Evolutionary conservation across 1,139 yeast species (phyloP), one percentile per base, ranked within the genome.

Genomic region (Geotrichum armillariae): DNA sequence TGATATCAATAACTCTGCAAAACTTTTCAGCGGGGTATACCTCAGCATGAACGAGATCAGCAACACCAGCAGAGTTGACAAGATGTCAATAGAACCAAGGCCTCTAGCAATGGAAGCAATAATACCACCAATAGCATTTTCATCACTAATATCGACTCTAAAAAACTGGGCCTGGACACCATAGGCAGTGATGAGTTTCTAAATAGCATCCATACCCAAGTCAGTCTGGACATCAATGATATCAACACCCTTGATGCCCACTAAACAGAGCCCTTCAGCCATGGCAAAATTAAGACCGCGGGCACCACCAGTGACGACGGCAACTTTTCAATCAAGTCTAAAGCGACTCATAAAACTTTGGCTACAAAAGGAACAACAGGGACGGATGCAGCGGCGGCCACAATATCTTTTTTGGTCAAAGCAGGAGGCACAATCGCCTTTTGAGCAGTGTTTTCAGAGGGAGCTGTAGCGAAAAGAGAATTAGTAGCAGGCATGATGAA

Each of bases 1-100:
- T 86, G 60, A 86, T 91, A 66, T 82, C 82, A 73, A 85, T 73
- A 48, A 86, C 79, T 29, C 82, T 76, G 61, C 87, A 85, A 58
- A 90, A 89, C 69, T 84, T 85, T 56, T 74, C 72, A 23, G 90
- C 78, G 8, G 93, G 89, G 69, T 86, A 85, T 56, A 83, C 87
- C 66, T 85, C 91, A 45, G 94, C 93, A 44, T 88, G 85, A 68
- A 78, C 83, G 63, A 85, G 80, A 66, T 85, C 91, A 64, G 89
- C 85, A 65, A 85, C 85, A 42, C 94, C 90, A 36, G 94, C 91
- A 46, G 85, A 74, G 72, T 85, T 83, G 60, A 85, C 78, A 58
- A 85, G 53, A 84, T 70, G 62, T 82, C 81, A 40, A 87, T 80
- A 54, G 80, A 73, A 58, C 81, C 80, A 46, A 77, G 77, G 65